These are phyloP conservation scores for Russula virescens DNA, from an alignment of 768 basidiomycete species.

Conservation along the genomic window DNA sequence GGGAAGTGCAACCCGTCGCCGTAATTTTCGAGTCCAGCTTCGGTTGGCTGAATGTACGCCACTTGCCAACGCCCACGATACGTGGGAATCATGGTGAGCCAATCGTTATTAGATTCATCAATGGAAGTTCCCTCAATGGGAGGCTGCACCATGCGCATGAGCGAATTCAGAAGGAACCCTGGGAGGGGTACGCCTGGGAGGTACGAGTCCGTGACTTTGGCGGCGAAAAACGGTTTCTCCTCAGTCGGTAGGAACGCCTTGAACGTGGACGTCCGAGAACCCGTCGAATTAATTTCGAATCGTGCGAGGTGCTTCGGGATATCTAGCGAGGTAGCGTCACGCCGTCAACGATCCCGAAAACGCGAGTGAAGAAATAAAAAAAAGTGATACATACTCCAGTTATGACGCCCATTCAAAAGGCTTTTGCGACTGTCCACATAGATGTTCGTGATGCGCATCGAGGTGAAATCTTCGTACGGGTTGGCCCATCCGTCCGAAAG, in stretches of 20 bases:
- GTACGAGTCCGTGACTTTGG: slow-evolving; percentile 13
- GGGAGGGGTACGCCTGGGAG: slow-evolving; percentile 13
- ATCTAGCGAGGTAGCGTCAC: background rate
- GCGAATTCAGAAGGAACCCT: background rate
- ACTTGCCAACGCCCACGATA: slow-evolving; percentile 12
- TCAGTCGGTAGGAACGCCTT: slow-evolving; percentile 1
- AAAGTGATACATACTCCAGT: slow-evolving; percentile 15
- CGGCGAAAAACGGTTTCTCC: slow-evolving; percentile 17
- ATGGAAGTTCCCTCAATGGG: background rate
- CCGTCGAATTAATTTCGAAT: slow-evolving; percentile 5
- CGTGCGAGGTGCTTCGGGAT: slow-evolving; percentile 17
- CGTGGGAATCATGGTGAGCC: slow-evolving; percentile 2
- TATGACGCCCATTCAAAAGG: slow-evolving; percentile 16
- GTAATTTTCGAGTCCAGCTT: background rate
- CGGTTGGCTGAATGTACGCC: slow-evolving; percentile 12
- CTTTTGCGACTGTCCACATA: slow-evolving; percentile 13
- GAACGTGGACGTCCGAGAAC: background rate
- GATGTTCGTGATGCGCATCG: slow-evolving; percentile 14
- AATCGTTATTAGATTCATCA: slow-evolving; percentile 5
- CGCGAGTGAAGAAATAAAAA: too few relatives aligned
- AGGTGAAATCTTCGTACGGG: slow-evolving; percentile 1
- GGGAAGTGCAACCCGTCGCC: slow-evolving; percentile 19
- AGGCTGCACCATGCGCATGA: slow-evolving; percentile 8
- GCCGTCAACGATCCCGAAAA: background rate
- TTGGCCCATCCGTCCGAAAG: background rate